Percentiles rank a stretch among this genome's conserved stretches.
These are phyloP conservation scores for Globisporangium barbulae DNA, from an alignment of 352 stramenopile species.

Conservation along the genomic window DNA sequence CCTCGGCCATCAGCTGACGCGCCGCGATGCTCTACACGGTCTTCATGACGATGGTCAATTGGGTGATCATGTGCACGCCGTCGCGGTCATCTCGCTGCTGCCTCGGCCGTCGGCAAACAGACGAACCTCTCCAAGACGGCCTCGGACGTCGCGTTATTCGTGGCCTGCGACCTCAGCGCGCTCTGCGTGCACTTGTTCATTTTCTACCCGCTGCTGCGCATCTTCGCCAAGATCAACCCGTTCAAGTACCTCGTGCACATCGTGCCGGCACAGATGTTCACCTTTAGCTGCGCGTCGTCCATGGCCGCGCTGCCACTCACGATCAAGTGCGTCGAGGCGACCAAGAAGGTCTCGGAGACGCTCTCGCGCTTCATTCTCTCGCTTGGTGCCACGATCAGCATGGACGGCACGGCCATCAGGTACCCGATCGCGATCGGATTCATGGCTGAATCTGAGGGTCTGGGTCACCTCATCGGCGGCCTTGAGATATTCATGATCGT, in stretches of 20 bases:
- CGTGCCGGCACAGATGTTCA: conserved; percentile 67
- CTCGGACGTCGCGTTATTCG: neutral
- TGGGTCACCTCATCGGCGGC: conserved; percentile 17
- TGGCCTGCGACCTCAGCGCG: conserved; percentile 16
- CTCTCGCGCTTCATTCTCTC: conserved; percentile 58
- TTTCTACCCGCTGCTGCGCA: conserved; percentile 23
- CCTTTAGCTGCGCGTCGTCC: conserved; percentile 68
- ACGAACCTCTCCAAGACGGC: neutral
- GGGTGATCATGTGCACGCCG: conserved; percentile 37
- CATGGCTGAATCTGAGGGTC: conserved; percentile 25
- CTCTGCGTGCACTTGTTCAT: conserved; percentile 17
- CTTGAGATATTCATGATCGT: conserved; percentile 24
- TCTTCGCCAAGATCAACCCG: conserved; percentile 20
- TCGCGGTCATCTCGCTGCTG: conserved; percentile 40
- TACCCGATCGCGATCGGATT: conserved; percentile 36
- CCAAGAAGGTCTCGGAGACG: conserved; percentile 48
- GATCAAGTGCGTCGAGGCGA: conserved; percentile 61
- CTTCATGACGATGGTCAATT: conserved; percentile 44
- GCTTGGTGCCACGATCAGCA: conserved; percentile 49
- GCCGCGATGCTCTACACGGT: conserved; percentile 27
- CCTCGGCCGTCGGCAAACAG: conserved; percentile 25
- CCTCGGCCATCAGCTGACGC: conserved; percentile 24
- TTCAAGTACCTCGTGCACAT: conserved; percentile 40
- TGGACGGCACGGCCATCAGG: conserved; percentile 28
- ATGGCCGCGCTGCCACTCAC: conserved; percentile 72